These are phyloP conservation scores for Oxyria digyna DNA, from an alignment of 148 eudicot genomes.

Conservation along the genomic window DNA sequence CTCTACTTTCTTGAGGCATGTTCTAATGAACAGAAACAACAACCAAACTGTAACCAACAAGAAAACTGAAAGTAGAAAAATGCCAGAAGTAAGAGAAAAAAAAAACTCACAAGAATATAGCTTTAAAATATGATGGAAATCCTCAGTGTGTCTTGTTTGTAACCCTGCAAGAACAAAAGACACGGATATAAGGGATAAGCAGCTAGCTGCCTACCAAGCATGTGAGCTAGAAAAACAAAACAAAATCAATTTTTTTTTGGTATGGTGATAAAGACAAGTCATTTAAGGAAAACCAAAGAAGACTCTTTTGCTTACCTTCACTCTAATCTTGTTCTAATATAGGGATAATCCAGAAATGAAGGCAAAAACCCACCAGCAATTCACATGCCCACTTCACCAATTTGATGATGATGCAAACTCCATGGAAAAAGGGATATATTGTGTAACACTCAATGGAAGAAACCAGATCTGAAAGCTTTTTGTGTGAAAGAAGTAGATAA, in stretches of 20 bases:
- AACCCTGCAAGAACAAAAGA: neutral
- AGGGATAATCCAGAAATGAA: neutral
- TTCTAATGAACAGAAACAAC: slow-evolving; percentile 17
- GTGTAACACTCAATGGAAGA: neutral
- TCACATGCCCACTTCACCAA: neutral
- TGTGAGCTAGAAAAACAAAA: neutral
- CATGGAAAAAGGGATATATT: neutral
- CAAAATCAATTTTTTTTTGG: neutral
- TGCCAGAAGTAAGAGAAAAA: neutral
- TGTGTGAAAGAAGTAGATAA: neutral
- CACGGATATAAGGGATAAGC: neutral
- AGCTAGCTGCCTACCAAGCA: neutral
- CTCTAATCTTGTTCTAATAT: neutral
- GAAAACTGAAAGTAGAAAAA: neutral
- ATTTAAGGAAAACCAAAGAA: neutral
- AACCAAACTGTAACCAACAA: neutral
- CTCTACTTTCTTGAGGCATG: slow-evolving; percentile 59
- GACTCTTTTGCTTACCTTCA: neutral
- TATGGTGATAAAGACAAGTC: neutral
- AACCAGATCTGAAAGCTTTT: neutral
- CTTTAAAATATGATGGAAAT: neutral
- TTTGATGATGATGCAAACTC: neutral
- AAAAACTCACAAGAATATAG: neutral
- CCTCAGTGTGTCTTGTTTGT: neutral
- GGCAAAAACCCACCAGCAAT: neutral